Evolutionary conservation across 352 stramenopile genomes (phyloP).

Genomic region (Pythium monospermum): DNA sequence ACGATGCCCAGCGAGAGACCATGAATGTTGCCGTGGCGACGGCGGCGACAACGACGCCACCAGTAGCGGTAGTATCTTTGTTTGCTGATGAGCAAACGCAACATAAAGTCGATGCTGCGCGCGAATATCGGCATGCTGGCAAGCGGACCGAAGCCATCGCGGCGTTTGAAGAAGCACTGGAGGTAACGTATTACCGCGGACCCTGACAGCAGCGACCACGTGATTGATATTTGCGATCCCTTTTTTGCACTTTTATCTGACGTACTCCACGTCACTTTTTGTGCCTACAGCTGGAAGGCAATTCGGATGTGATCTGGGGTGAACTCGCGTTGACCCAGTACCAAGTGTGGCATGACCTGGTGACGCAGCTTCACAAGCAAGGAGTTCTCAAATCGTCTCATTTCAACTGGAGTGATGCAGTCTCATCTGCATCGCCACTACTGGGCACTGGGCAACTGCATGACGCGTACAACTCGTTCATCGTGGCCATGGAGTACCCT

Average conservation of each 20-base stretch:
- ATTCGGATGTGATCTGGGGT: constrained; percentile 51
- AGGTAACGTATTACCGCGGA: too few species aligned
- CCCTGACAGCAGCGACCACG: too few species aligned
- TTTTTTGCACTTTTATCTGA: too few species aligned
- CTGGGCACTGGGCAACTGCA: constrained; percentile 17
- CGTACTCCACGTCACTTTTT: neutral
- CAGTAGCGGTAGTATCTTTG: too few species aligned
- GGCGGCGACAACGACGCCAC: too few species aligned
- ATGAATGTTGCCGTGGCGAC: too few species aligned
- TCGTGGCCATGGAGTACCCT: constrained; percentile 76
- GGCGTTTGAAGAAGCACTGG: neutral
- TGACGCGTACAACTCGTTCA: constrained; percentile 67
- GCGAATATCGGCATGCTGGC: neutral
- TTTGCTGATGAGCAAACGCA: too few species aligned
- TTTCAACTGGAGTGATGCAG: constrained; percentile 1
- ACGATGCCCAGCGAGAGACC: too few species aligned
- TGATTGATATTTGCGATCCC: too few species aligned
- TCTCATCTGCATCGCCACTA: neutral
- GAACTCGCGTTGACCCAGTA: constrained; percentile 59
- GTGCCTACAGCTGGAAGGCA: constrained; percentile 41
- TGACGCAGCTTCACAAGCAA: constrained; percentile 35
- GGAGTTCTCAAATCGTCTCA: constrained; percentile 12
- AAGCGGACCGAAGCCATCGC: neutral
- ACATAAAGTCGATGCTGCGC: neutral
- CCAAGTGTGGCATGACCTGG: constrained; percentile 46